phyloP scores from a whole-genome alignment of 306 rosid genomes.

The Sesbania bispinosa region DNA sequence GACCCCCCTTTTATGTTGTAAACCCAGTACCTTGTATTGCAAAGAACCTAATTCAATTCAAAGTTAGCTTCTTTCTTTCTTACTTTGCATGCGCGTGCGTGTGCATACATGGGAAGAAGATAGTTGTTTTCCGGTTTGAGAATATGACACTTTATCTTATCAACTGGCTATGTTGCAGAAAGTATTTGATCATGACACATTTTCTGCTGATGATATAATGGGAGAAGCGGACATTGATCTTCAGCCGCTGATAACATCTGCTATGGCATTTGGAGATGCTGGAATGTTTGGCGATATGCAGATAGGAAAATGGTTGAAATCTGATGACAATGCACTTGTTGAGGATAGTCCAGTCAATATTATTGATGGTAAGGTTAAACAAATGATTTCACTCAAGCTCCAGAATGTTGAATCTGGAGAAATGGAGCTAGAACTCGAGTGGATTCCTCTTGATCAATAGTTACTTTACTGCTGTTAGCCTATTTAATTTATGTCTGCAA shows the following conservation, averaged over 20 bases:
- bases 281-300: conserved; percentile 93
- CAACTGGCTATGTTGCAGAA: conserved; percentile 48
- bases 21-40: neutral
- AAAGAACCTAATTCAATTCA: neutral
- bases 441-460: conserved; percentile 95
- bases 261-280: conserved; percentile 91
- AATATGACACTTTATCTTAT: conserved; percentile 4
- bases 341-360: conserved; percentile 80
- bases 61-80: conserved; percentile 1
- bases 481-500: conserved; percentile 20
- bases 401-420: conserved; percentile 96
- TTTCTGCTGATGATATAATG: conserved; percentile 97
- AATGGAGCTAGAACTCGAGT: conserved; percentile 76
- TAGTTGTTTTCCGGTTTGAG: neutral
- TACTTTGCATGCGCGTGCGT: neutral
- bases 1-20: neutral
- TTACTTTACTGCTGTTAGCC: conserved; percentile 23
- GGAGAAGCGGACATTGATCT: conserved; percentile 98
- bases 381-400: conserved; percentile 68
- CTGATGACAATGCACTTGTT: conserved; percentile 77
- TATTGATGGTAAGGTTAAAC: conserved; percentile 69
- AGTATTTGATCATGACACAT: conserved; percentile 84
- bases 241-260: conserved; percentile 91
- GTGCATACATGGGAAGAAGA: neutral
- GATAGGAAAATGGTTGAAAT: conserved; percentile 96